Base-by-base conservation (phyloP, 1,139 yeast species). In the Geotrichum citri-aurantii region DNA sequence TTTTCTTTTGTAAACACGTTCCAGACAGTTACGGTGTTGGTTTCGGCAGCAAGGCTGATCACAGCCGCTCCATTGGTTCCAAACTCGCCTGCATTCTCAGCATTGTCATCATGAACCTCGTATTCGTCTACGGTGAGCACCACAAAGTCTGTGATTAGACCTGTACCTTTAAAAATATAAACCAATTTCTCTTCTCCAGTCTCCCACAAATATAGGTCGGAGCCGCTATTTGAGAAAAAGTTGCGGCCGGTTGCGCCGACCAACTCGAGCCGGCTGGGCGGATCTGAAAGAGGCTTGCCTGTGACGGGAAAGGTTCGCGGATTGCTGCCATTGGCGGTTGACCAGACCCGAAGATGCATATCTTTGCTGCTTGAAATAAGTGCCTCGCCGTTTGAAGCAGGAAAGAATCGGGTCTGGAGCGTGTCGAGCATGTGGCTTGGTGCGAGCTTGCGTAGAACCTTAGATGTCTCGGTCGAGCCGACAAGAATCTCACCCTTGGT, bases 121-220 rank as follows among this genome's bases (percentile, higher is more conserved):
- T 59, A 59, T 42, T 67, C 69, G 21, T 61, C 73, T 6, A 75
- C 72, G 1, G 70, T 74, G 7, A 59, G 50, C 19, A 69, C 52
- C 27, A 51, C 55, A 23, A 63, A 19, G 23, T 61, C 61, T 8
- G 50, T 48, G 2, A 61, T 66, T 12, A 62, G 57, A 46, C 48
- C 50, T 5, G 47, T 60, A 24, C 57, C 69, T 1, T 60, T 58
- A 56, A 83, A 76, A 2, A 72, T 70, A 62, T 78, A 71, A 8
- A 85, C 67, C 1, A 71, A 67, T 21, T 68, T 59, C 0, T 84
- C 88, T 1, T 79, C 68, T 0, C 88, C 85, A 66, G 88, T 81
- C 65, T 88, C 93, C 91, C 90, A 87, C 48, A 88, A 66, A 51
- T 73, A 75, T 1, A 84, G 74, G 66, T 84, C 87, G 5, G 27